Evolutionary conservation across 2,329 filamentous ascomycete species (phyloP), one percentile per base, ranked within the genome.

Genomic region (Bipolaris bicolor): DNA sequence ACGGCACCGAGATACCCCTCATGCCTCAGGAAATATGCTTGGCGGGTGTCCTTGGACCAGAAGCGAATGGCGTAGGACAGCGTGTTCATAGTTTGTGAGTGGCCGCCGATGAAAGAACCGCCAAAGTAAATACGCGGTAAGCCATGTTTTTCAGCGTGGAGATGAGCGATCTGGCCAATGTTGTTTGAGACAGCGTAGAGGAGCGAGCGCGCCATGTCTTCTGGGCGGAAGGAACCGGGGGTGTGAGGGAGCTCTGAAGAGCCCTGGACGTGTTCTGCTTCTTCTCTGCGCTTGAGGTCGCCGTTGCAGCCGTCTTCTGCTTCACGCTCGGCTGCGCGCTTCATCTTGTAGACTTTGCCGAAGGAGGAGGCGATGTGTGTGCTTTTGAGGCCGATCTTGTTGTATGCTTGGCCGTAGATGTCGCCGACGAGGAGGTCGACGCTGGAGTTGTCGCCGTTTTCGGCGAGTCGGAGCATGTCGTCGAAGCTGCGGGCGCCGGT

Each of bases 351-450:
- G 9, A 99, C 94, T 74, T 98, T 98, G 55, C 95, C 95, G 73
- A 99, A 98, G 1, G 91, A 96, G 67, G 90, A 96, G 4, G 95
- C 95, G 69, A 99, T 99, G 9, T 95, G 94, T 4, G 89, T 96
- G 77, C 90, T 94, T 80, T 97, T 98, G 46, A 99, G 83, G 0
- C 95, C 95, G 57, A 99, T 98, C 78, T 97, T 97, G 75, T 88
- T 89, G 72, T 99, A 99, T 66, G 96, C 94, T 62, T 90, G 90
- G 56, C 95, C 95, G 77, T 99, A 99, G 49, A 99, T 99, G 76
- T 99, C 95, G 18, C 95, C 95, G 0, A 99, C 95, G 16, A 99
- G 83, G 88, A 99, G 93, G 74, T 99, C 95, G 9, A 99, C 95
- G 26, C 90, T 89, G 36, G 89, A 84, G 71, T 99, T 99, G 79